Percentiles rank a stretch among this genome's conserved stretches.
Conservation (phyloP, 2,329 filamentous ascomycete genomes). For the Fusarium palustre region DNA sequence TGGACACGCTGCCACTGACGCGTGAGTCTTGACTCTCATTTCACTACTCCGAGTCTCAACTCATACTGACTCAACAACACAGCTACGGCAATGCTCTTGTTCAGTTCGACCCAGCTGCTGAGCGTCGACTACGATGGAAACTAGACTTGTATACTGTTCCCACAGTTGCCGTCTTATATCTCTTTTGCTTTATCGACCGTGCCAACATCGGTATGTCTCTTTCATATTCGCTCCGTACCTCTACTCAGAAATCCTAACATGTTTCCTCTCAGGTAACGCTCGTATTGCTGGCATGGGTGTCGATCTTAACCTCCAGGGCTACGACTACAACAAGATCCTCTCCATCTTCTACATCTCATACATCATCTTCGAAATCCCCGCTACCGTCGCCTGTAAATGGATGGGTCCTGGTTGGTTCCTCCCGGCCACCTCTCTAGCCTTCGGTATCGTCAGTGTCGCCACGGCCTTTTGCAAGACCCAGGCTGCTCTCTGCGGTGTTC, state of each 20-base stretch:
- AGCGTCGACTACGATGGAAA: conserved; percentile 69
- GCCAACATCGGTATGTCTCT: conserved; percentile 72
- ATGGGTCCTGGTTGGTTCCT: conserved; percentile 75
- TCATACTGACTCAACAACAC: conserved; percentile 5
- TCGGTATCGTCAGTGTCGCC: conserved; percentile 68
- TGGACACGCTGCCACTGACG: conserved; percentile 41
- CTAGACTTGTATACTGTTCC: conserved; percentile 75
- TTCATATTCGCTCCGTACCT: background rate
- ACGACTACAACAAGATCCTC: conserved; percentile 72
- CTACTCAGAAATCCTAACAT: background rate
- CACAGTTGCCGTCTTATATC: conserved; percentile 73
- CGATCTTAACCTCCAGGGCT: conserved; percentile 65
- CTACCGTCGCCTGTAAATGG: conserved; percentile 72
- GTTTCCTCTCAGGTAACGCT: conserved; percentile 55
- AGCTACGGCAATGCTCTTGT: conserved; percentile 46
- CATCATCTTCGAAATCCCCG: conserved; percentile 73
- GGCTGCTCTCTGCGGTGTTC: conserved; percentile 63
- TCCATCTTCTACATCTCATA: conserved; percentile 75
- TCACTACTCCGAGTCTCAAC: background rate
- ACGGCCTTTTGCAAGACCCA: conserved; percentile 70
- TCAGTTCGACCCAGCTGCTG: conserved; percentile 55
- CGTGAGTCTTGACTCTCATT: conserved; percentile 32
- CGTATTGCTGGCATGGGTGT: conserved; percentile 68
- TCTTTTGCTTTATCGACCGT: conserved; percentile 81
- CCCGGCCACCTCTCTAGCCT: conserved; percentile 66